These are phyloP conservation scores for Endotrypanum monterogeii DNA, from an alignment of 208 protist genomes.

Conservation along the genomic window DNA sequence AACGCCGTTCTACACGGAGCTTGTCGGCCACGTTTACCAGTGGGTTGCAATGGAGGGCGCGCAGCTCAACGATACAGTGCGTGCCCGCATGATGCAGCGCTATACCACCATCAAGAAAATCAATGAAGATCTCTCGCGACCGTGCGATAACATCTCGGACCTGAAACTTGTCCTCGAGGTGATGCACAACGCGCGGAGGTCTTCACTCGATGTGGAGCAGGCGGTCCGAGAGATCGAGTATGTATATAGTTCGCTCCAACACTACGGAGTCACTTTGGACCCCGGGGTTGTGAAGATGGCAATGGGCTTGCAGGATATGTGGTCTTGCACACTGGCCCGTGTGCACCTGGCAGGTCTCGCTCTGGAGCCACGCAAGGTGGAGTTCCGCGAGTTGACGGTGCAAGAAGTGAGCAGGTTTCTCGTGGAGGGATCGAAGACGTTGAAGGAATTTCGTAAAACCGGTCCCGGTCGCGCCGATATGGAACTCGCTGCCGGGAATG, in stretches of 20 bases:
- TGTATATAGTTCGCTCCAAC: slow-evolving; percentile 93
- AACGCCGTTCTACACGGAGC: slow-evolving; percentile 86
- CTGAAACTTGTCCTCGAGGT: slow-evolving; percentile 95
- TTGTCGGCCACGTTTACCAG: slow-evolving; percentile 91
- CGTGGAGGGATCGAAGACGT: slow-evolving; percentile 44
- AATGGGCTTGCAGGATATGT: slow-evolving; percentile 77
- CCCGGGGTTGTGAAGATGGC: slow-evolving; percentile 80
- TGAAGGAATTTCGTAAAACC: slow-evolving; percentile 74
- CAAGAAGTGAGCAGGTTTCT: slow-evolving; percentile 89
- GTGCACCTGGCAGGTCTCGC: slow-evolving; percentile 77
- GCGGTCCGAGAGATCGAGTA: slow-evolving; percentile 94
- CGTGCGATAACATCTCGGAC: slow-evolving; percentile 95
- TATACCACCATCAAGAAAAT: slow-evolving; percentile 74
- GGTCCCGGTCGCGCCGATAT: slow-evolving; percentile 87
- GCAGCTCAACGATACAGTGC: slow-evolving; percentile 91
- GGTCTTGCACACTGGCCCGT: slow-evolving; percentile 83
- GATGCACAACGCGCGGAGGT: slow-evolving; percentile 90
- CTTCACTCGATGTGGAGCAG: slow-evolving; percentile 93
- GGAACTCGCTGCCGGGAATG: slow-evolving; percentile 92
- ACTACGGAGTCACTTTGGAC: slow-evolving; percentile 91
- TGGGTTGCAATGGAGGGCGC: slow-evolving; percentile 95
- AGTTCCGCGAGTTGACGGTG: slow-evolving; percentile 94
- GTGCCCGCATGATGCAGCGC: slow-evolving; percentile 77
- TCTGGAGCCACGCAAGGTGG: slow-evolving; percentile 92
- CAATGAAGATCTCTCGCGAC: slow-evolving; percentile 85